phyloP scores from a whole-genome alignment of 148 eudicot species.

The Fallopia convolvulus region DNA sequence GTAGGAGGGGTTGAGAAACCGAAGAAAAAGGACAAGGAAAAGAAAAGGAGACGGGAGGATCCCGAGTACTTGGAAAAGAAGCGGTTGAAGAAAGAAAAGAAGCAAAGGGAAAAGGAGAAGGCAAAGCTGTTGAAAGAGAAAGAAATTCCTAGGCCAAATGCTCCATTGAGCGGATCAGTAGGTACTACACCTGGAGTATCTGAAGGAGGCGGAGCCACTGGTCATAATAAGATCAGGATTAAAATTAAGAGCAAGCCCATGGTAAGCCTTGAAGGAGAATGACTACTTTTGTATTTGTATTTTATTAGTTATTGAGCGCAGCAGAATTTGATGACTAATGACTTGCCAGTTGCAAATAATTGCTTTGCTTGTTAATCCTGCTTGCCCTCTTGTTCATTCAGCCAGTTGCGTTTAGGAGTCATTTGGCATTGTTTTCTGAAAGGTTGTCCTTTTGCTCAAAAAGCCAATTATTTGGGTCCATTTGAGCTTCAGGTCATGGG shows the following conservation, averaged over 20 bases:
- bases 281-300: not conserved
- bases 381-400: not conserved
- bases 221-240: slow-evolving; percentile 63
- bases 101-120: slow-evolving; percentile 61
- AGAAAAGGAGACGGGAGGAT: slow-evolving; percentile 60
- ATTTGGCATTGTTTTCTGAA: not conserved
- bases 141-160: slow-evolving; percentile 6
- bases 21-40: slow-evolving; percentile 55
- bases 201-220: slow-evolving; percentile 21
- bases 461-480: no score
- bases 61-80: slow-evolving; percentile 68
- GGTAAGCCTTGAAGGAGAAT: slow-evolving; percentile 20
- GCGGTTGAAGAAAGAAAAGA: slow-evolving; percentile 80
- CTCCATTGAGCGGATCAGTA: slow-evolving; percentile 18
- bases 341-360: not conserved
- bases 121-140: slow-evolving; percentile 32
- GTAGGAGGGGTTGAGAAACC: slow-evolving; percentile 25
- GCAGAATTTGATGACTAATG: not conserved
- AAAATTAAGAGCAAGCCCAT: slow-evolving; percentile 48
- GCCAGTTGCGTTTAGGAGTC: not conserved
- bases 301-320: not conserved
- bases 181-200: slow-evolving; percentile 23
- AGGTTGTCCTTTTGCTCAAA: no score
- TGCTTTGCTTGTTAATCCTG: not conserved
- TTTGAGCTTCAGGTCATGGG: no score